phyloP scores from a whole-genome alignment of 1,139 yeast species.

The Yamadazyma diospyri region DNA sequence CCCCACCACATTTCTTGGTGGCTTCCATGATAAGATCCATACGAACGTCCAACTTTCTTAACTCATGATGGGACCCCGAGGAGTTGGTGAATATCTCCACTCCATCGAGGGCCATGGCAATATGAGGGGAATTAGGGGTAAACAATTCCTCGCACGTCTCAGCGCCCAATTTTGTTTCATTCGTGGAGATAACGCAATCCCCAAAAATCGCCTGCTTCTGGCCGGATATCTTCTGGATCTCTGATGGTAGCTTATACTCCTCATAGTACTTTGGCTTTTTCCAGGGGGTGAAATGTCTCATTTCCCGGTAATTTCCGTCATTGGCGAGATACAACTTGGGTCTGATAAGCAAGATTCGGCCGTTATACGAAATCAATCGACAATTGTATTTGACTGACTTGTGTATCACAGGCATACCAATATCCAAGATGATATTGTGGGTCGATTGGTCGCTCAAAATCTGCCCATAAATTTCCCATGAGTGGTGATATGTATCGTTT shows the following conservation, averaged over 20 bases:
- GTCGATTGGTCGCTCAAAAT: constrained; percentile 66
- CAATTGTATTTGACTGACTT: constrained; percentile 89
- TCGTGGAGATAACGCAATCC: constrained; percentile 79
- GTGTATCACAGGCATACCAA: constrained; percentile 92
- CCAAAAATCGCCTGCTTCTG: constrained; percentile 76
- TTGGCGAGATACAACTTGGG: constrained; percentile 93
- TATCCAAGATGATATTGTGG: constrained; percentile 74
- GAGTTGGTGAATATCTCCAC: constrained; percentile 95
- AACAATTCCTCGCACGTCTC: constrained; percentile 97
- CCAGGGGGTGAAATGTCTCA: constrained; percentile 98
- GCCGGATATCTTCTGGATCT: constrained; percentile 58
- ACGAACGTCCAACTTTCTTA: constrained; percentile 82
- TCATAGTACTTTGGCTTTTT: constrained; percentile 72
- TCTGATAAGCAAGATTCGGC: constrained; percentile 75
- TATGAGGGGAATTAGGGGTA: constrained; percentile 95
- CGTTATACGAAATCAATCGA: constrained; percentile 76
- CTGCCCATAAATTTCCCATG: constrained; percentile 90
- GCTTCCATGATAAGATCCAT: constrained; percentile 86
- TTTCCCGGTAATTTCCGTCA: constrained; percentile 96
- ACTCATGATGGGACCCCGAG: constrained; percentile 94
- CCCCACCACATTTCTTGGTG: constrained; percentile 93
- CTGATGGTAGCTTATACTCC: constrained; percentile 64
- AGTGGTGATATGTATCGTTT: constrained; percentile 80
- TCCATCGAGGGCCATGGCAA: constrained; percentile 88
- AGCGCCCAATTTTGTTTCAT: constrained; percentile 86